phyloP scores from a whole-genome alignment of 2,329 filamentous ascomycete species.

The Fusarium oligoseptatum region DNA sequence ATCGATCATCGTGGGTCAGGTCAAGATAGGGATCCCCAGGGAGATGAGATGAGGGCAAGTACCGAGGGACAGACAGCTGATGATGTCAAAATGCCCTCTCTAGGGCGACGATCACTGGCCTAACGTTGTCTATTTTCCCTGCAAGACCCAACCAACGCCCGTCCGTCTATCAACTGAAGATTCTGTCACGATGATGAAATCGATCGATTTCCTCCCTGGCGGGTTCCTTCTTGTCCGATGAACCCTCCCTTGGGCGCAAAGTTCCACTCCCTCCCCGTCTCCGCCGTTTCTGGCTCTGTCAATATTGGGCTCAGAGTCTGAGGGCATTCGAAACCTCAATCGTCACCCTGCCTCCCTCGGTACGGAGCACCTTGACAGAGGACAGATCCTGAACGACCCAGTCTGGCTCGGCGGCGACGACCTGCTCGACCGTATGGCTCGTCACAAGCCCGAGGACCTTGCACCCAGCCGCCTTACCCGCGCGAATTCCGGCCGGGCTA shows the following conservation, averaged over 20 bases:
- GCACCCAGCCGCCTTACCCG: conserved; percentile 89
- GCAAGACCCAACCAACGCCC: conserved; percentile 7
- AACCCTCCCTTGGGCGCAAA: conserved; percentile 9
- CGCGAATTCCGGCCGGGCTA: conserved; percentile 84
- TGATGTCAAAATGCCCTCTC: conserved; percentile 34
- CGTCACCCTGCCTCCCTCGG: conserved; percentile 69
- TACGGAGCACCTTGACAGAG: conserved; percentile 75
- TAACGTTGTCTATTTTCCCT: conserved; percentile 25
- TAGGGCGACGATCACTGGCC: conserved; percentile 23
- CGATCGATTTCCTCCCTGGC: conserved; percentile 26
- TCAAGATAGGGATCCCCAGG: conserved; percentile 27
- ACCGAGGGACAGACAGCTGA: conserved; percentile 21
- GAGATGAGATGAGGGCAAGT: conserved; percentile 30
- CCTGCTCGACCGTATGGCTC: conserved; percentile 81
- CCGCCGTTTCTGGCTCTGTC: conserved; percentile 14
- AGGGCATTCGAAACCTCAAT: conserved; percentile 77
- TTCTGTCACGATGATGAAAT: conserved; percentile 38
- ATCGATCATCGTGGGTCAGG: conserved; percentile 29
- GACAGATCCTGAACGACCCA: conserved; percentile 86
- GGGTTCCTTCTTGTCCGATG: conserved; percentile 1
- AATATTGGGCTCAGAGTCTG: conserved; percentile 44
- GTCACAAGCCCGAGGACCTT: conserved; percentile 87
- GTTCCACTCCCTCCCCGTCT: conserved; percentile 16
- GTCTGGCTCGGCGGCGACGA: conserved; percentile 83
- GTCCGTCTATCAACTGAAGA: conserved; percentile 25